These are phyloP conservation scores for Pleurotus giganteus DNA, from an alignment of 768 basidiomycete species.

Conservation along the genomic window DNA sequence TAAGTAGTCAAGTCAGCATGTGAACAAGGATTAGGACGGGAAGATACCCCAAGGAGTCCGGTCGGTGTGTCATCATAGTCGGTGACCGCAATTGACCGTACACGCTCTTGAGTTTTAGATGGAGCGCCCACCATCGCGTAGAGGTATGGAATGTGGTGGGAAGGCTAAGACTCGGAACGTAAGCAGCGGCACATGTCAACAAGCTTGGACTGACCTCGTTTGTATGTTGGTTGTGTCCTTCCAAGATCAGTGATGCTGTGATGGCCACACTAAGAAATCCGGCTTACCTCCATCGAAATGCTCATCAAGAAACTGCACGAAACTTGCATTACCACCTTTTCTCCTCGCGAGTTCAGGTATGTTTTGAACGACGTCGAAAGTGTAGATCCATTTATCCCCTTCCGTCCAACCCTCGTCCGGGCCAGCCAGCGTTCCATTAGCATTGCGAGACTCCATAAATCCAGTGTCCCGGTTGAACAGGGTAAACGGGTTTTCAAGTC, in stretches of 20 bases:
- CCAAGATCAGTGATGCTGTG: not conserved
- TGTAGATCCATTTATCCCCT: conserved; percentile 70
- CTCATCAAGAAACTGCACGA: conserved; percentile 47
- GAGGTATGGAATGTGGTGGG: conserved; percentile 82
- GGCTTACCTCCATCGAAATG: conserved; percentile 10
- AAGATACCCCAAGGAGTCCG: conserved; percentile 67
- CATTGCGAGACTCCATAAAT: conserved; percentile 79
- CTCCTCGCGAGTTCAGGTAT: conserved; percentile 43
- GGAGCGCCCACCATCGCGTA: conserved; percentile 72
- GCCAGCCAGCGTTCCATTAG: conserved; percentile 69
- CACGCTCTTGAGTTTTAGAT: conserved; percentile 63
- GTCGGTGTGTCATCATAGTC: conserved; percentile 68
- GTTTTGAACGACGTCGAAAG: conserved; percentile 58
- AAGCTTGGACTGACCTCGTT: not conserved
- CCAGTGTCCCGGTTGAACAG: conserved; percentile 69
- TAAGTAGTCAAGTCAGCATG: not conserved
- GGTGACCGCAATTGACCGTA: conserved; percentile 58
- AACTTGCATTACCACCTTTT: conserved; percentile 46
- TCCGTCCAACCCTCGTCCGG: conserved; percentile 76
- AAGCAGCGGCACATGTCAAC: not conserved
- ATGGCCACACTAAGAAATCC: not conserved
- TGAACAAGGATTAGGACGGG: not conserved
- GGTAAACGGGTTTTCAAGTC: conserved; percentile 53
- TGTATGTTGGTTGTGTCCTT: conserved; percentile 46
- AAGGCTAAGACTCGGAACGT: conserved; percentile 46